Conservation (phyloP, 2,329 filamentous ascomycete species). For the Talaromyces islandicus region DNA sequence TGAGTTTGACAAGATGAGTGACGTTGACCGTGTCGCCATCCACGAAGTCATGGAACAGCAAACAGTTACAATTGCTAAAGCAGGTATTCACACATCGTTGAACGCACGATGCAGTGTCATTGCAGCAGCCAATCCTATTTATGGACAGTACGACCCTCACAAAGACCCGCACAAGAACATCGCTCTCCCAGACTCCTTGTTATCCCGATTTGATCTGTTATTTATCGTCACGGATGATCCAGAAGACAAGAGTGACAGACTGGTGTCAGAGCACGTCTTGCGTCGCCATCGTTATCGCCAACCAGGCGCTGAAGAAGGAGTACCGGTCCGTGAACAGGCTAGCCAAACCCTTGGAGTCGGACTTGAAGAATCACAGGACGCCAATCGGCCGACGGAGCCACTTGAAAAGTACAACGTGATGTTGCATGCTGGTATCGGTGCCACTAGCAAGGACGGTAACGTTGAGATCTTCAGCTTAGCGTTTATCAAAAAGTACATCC, state of each 20-base stretch:
- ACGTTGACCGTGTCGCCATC: slow-evolving; percentile 94
- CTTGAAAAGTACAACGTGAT: slow-evolving; percentile 96
- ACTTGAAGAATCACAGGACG: slow-evolving; percentile 66
- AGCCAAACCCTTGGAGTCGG: slow-evolving; percentile 83
- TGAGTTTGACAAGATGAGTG: slow-evolving; percentile 99
- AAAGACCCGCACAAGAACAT: slow-evolving; percentile 99
- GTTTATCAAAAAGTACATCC: slow-evolving; percentile 99
- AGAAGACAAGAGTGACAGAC: slow-evolving; percentile 83
- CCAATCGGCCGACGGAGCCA: slow-evolving; percentile 73
- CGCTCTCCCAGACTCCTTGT: slow-evolving; percentile 86
- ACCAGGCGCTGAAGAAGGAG: slow-evolving; percentile 87
- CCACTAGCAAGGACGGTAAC: slow-evolving; percentile 65
- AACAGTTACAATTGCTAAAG: slow-evolving; percentile 97
- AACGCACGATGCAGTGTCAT: slow-evolving; percentile 96
- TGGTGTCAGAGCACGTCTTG: slow-evolving; percentile 91
- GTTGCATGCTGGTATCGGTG: slow-evolving; percentile 88
- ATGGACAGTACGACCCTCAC: slow-evolving; percentile 96
- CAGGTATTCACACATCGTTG: slow-evolving; percentile 93
- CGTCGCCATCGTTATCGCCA: slow-evolving; percentile 96
- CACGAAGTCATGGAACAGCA: slow-evolving; percentile 99
- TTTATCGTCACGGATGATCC: slow-evolving; percentile 99
- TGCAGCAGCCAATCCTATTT: slow-evolving; percentile 94
- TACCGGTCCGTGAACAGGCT: slow-evolving; percentile 82
- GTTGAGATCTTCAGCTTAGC: slow-evolving; percentile 89
- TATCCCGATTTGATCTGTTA: slow-evolving; percentile 96